phyloP scores from a whole-genome alignment of 2,329 filamentous ascomycete species.

The Aureobasidium sp. region DNA sequence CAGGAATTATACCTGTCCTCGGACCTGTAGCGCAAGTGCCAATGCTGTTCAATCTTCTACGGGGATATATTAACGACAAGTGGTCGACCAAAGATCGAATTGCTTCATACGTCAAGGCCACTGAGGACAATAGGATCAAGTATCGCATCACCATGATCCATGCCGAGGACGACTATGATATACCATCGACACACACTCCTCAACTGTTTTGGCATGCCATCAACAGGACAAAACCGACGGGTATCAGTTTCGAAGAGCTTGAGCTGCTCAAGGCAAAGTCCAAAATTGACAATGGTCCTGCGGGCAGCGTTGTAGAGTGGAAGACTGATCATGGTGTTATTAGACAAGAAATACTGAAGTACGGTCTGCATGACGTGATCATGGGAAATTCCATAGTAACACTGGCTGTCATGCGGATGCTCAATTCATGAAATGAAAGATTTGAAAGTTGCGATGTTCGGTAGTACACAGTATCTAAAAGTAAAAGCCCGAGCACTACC shows the following conservation, averaged over 20 bases:
- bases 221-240: slow-evolving; percentile 35
- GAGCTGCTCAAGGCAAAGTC: slow-evolving; percentile 34
- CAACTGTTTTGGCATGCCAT: slow-evolving; percentile 47
- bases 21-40: slow-evolving; percentile 44
- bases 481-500: no score
- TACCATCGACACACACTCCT: slow-evolving; percentile 43
- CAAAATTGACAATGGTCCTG: slow-evolving; percentile 37
- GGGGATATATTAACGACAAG: slow-evolving; percentile 39
- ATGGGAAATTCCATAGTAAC: slow-evolving; percentile 50
- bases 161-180: slow-evolving; percentile 44
- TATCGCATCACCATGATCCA: slow-evolving; percentile 44
- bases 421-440: not conserved
- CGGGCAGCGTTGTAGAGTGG: slow-evolving; percentile 44
- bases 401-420: slow-evolving; percentile 40
- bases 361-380: slow-evolving; percentile 48
- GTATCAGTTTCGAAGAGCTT: slow-evolving; percentile 37
- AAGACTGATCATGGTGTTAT: slow-evolving; percentile 39
- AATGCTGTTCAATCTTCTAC: slow-evolving; percentile 37
- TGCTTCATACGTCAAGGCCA: slow-evolving; percentile 34
- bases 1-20: slow-evolving; percentile 46
- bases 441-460: no score
- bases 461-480: no score
- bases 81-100: slow-evolving; percentile 45
- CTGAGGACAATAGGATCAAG: slow-evolving; percentile 24
- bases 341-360: slow-evolving; percentile 47